Percentiles rank a stretch among this genome's conserved stretches.
Conservation (phyloP, 1,139 yeast species). For the Taphrina confusa region DNA sequence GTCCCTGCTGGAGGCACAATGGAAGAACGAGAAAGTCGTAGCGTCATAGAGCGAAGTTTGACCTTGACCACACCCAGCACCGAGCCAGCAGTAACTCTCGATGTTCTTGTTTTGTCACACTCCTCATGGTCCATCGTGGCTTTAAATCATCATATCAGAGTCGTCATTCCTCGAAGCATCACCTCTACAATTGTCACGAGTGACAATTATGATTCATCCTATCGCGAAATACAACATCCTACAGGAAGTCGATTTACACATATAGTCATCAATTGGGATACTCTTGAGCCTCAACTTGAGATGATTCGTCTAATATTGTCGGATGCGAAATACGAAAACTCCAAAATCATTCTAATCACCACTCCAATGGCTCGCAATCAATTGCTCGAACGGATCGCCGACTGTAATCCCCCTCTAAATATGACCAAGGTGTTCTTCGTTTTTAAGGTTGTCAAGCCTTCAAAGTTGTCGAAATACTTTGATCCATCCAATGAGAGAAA, state of each 20-base stretch:
- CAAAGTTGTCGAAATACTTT: constrained; percentile 39
- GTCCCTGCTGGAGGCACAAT: constrained; percentile 39
- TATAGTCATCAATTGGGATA: constrained; percentile 44
- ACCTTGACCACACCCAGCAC: neutral
- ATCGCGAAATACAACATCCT: constrained; percentile 11
- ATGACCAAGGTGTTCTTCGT: constrained; percentile 31
- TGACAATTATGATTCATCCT: constrained; percentile 37
- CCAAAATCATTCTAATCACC: constrained; percentile 44
- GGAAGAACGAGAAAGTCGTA: constrained; percentile 31
- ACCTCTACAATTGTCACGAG: constrained; percentile 37
- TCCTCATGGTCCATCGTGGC: constrained; percentile 44
- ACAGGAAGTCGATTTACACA: constrained; percentile 43
- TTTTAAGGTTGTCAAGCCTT: constrained; percentile 40
- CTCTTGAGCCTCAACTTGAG: constrained; percentile 41
- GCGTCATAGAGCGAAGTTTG: constrained; percentile 27
- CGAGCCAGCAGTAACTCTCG: neutral
- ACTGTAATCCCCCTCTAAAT: constrained; percentile 14
- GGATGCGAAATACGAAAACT: constrained; percentile 36
- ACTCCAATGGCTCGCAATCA: constrained; percentile 45
- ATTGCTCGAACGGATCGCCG: constrained; percentile 37
- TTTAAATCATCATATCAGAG: constrained; percentile 45
- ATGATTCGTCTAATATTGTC: constrained; percentile 37
- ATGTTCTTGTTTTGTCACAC: constrained; percentile 45
- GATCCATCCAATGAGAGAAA: constrained; percentile 34
- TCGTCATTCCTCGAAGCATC: constrained; percentile 42